A percentile compares a stretch with the other conserved stretches of the same genome.
These are phyloP conservation scores for Strobilomyces echinocephalus DNA, from an alignment of 768 basidiomycete genomes.

Conservation along the genomic window DNA sequence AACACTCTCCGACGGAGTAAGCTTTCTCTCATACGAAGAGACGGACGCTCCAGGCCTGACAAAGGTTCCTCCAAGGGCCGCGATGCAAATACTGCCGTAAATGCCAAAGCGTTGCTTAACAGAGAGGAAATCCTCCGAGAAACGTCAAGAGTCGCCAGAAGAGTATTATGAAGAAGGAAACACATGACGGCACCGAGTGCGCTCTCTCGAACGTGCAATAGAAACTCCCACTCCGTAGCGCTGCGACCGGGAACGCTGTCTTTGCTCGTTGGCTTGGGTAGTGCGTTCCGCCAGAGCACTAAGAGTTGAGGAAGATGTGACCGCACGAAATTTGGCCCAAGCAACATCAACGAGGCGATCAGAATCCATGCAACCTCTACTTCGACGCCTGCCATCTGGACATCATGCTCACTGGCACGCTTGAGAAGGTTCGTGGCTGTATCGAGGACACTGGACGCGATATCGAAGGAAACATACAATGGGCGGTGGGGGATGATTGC, in stretches of 20 bases:
- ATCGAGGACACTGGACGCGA: constrained; percentile 85
- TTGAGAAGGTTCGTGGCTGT: constrained; percentile 88
- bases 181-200: constrained; percentile 84
- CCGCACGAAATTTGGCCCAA: constrained; percentile 91
- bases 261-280: constrained; percentile 92
- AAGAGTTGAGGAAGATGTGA: constrained; percentile 90
- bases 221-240: constrained; percentile 81
- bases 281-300: constrained; percentile 94
- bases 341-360: constrained; percentile 84
- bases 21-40: constrained; percentile 74
- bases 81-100: constrained; percentile 77
- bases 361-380: constrained; percentile 94
- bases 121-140: constrained; percentile 83
- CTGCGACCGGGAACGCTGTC: constrained; percentile 66
- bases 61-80: constrained; percentile 63
- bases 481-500: constrained; percentile 83
- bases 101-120: constrained; percentile 84
- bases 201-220: constrained; percentile 85
- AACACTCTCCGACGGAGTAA: constrained; percentile 80
- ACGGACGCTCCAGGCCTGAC: constrained; percentile 40
- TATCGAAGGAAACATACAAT: constrained; percentile 91
- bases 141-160: constrained; percentile 85
- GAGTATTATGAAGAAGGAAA: constrained; percentile 78
- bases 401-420: constrained; percentile 84
- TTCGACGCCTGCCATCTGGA: constrained; percentile 75